Evolutionary conservation across 108 stramenopile genomes (phyloP), one percentile per base, ranked within the genome.

Genomic region (Heterococcus sp.): DNA sequence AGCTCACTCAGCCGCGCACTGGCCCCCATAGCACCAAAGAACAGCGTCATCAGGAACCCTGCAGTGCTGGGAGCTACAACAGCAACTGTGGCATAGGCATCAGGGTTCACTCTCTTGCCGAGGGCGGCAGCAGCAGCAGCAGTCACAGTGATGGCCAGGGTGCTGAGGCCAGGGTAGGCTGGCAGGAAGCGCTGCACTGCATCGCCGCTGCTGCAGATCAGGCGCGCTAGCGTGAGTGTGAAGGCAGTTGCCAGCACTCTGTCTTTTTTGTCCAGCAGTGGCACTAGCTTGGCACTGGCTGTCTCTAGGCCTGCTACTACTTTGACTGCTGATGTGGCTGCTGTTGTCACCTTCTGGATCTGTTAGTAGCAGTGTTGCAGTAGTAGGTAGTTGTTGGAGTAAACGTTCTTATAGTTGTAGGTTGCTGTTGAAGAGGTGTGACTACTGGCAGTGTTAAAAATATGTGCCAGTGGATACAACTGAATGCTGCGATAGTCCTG

Each of bases 11-110:
- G 58, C 67, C 73, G 63, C 5, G 58, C 82, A 5, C 58, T 29
- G 32, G 82, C 82, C 35, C 82, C 82, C 3, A 83, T 74, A 2
- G 82, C 75, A 0, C 38, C 74, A 36, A 83, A 83, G 64, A 83
- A 83, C 37, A 40, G 38, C 38, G 66, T 83, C 0, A 83, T 32
- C 29, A 83, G 35, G 28, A 83, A 29, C 3, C 73, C 58, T 27
- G 82, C 73, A 29, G 74, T 2, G 31, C 27, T 26, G 58, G 38
- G 37, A 26, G 38, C 73, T 34, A 38, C 28, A 21, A 39, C 66
- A 8, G 82, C 75, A 29, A 83, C 36, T 3, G 27, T 21, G 0
- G 40, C 38, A 31, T 64, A 58, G 32, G 29, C 38, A 4, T 31
- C 38, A 36, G 74, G 74, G 30, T 68, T 68, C 1, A 66, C 1